Conservation (phyloP, 495 filamentous ascomycete species). For the Xylaria sp. region DNA sequence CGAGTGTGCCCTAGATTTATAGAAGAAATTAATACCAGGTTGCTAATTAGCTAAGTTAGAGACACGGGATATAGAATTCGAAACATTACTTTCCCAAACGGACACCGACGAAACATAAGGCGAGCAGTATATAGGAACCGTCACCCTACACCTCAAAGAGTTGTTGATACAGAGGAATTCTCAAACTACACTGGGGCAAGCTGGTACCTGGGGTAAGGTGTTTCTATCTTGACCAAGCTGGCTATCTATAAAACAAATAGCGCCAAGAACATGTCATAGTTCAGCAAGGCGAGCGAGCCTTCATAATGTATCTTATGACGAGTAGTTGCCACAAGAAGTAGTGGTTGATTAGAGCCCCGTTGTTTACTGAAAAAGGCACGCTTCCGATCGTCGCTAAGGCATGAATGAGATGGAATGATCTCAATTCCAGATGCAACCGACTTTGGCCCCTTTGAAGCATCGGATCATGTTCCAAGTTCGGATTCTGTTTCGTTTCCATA, state of each 20-base stretch:
- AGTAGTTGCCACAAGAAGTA: neutral
- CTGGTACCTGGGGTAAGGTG: neutral
- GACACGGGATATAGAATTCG: constrained; percentile 1
- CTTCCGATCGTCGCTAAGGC: neutral
- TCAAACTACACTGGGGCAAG: neutral
- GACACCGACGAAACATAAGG: neutral
- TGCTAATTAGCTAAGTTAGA: neutral
- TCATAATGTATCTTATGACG: neutral
- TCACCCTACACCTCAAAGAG: neutral
- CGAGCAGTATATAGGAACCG: neutral
- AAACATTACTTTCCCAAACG: neutral
- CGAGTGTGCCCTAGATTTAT: neutral
- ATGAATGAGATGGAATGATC: neutral
- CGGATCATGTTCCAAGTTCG: constrained; percentile 9
- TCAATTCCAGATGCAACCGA: neutral
- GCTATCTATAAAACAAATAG: neutral
- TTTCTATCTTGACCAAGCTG: neutral
- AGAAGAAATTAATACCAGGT: neutral
- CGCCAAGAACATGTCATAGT: neutral
- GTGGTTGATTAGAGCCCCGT: neutral
- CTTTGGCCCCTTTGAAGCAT: constrained; percentile 6
- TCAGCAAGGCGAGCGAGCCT: neutral
- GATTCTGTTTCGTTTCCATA: constrained; percentile 7
- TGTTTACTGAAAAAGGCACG: neutral
- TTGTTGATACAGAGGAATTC: neutral